Base-by-base conservation (phyloP, 1,284 basidiomycete genomes). In the Trametes versicolor region DNA sequence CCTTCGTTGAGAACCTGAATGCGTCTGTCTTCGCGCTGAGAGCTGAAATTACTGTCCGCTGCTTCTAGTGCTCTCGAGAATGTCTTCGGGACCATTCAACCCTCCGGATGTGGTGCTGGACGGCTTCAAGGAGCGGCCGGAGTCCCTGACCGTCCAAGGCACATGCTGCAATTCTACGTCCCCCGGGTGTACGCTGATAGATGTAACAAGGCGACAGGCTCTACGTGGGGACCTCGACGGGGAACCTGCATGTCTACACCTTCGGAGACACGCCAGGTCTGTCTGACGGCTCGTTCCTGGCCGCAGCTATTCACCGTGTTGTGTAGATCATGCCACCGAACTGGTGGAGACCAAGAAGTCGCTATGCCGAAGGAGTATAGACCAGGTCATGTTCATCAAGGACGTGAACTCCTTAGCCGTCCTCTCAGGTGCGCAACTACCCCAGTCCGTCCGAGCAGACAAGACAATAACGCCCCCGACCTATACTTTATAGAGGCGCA, bases 331-430 rank as follows among this genome's bases (percentile, higher is more conserved):
- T 8, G 72, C 75, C 17, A 77, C 86, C 4, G 83, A 81, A 36
- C 79, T 90, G 2, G 79, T 92, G 19, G 89, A 92, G 69, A 86
- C 85, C 19, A 93, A 89, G 85, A 89, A 88, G 66, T 55, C 61
- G 21, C 66, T 77, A 12, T 70, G 74, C 52, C 84, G 88, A 68
- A 86, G 85, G 70, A 83, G 92, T 13, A 93, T 99, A 48, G 96
- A 98, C 63, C 95, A 95, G 74, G 80, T 98, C 6, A 93, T 90
- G 2, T 91, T 92, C 58, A 85, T 98, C 68, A 90, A 91, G 68
- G 93, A 95, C 70, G 85, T 94, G 17, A 91, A 94, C 70, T 91
- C 92, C 12, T 81, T 98, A 32, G 89, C 93, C 4, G 84, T 94
- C 9, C 84, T 98, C 2, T 92, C 93, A 21, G 95, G 96, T 94